These are phyloP conservation scores for Aspergillus fumigatiaffinis DNA, from an alignment of 2,329 filamentous ascomycete species.

Conservation along the genomic window DNA sequence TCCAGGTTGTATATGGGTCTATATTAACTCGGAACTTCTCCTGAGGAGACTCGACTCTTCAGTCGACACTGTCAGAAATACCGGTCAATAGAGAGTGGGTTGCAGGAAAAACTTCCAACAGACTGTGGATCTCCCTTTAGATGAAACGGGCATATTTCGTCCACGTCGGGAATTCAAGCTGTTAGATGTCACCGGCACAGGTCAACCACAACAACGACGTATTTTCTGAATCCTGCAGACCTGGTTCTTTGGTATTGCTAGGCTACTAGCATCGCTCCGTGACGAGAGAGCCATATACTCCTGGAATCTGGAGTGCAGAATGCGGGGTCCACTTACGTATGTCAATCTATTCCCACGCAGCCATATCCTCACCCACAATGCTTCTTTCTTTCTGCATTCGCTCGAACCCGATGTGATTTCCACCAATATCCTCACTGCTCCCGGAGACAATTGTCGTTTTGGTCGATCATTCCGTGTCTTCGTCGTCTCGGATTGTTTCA, in stretches of 20 bases:
- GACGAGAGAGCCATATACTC: too few species aligned
- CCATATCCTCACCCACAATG: neutral
- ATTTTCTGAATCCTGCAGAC: neutral
- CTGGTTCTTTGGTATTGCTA: neutral
- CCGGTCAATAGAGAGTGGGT: neutral
- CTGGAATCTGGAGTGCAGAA: neutral
- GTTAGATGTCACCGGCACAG: neutral
- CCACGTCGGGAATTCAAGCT: neutral
- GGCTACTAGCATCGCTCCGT: neutral
- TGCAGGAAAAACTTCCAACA: neutral
- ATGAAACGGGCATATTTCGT: neutral
- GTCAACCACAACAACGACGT: neutral
- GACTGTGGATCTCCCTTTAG: neutral
- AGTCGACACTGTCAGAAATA: neutral
- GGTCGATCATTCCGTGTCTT: neutral
- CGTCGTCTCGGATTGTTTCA: neutral
- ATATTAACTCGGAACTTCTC: neutral
- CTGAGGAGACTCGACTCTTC: neutral
- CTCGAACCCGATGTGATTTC: neutral
- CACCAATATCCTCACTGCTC: neutral
- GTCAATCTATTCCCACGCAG: neutral
- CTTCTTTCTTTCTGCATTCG: neutral
- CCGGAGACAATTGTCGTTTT: neutral
- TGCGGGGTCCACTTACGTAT: neutral
- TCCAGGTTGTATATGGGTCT: neutral